Base-by-base conservation (phyloP, 495 filamentous ascomycete genomes). In the Massariosphaeria phaeospora region DNA sequence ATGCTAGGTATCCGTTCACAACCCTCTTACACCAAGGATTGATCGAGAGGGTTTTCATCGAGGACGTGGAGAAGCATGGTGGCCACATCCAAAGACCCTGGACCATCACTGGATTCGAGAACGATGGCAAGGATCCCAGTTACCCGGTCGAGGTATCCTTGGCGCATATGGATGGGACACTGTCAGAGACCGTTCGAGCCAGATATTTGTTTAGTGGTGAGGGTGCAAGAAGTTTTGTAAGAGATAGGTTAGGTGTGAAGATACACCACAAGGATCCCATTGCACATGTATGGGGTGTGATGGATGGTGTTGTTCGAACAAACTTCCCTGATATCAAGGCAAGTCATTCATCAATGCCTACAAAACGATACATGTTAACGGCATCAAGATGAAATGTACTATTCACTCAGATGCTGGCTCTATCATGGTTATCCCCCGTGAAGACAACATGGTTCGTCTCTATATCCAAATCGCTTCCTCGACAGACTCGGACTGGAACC, bases 311-410 rank as follows among this genome's bases (percentile, higher is more conserved):
- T 36, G 71, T 73, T 24, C 59, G 69, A 38, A 73, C 71, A 9
- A 54, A 73, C 55, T 73, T 73, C 42, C 71, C 71, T 12, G 73
- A 76, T 57, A 73, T 76, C 66, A 76, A 75, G 65, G 72, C 70
- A 63, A 23, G 25, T n/a, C 4, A 4, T 10, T 17, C 31, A 12
- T 20, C 18, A 17, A 35, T 35, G 20, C 27, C 2, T 23, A 9
- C 18, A 9, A 6, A 21, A 21, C 42, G 25, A 1, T 26, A n/a
- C n/a, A 46, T 7, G 25, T 52, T 68, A 31, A 63, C 43, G 21
- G 42, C 17, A 45, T 1, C 1, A 34, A 90, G 89, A 91, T 90
- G 76, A 95, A 95, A 79, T 94, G 89, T 70, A 94, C 85, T 0
- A 79, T 83, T 48, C 80, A 73, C 52, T 73, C 71, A 0, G 71